phyloP scores from a whole-genome alignment of 2,329 filamentous ascomycete genomes.

The Colletotrichum trifolii region DNA sequence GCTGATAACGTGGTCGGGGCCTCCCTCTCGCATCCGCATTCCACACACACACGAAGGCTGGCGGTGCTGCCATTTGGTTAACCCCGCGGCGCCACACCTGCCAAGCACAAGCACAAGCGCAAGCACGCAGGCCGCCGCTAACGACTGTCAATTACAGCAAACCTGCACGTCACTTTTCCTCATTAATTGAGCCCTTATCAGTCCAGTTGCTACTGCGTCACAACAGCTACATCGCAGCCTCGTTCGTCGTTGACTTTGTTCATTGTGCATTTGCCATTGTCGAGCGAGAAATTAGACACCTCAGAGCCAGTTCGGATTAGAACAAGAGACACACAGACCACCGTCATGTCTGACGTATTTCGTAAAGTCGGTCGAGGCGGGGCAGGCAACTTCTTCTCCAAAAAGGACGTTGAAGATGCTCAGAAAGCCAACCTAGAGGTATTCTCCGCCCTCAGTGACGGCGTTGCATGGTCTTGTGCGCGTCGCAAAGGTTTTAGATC shows the following conservation, averaged over 20 bases:
- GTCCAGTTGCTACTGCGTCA: not conserved
- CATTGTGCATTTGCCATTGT: not conserved
- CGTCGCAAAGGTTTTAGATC: not conserved
- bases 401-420: constrained; percentile 61
- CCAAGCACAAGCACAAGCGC: not conserved
- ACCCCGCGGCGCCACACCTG: constrained; percentile 35
- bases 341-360: constrained; percentile 53
- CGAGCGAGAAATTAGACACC: not conserved
- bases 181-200: constrained; percentile 5
- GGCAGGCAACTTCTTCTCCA: constrained; percentile 70
- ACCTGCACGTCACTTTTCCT: constrained; percentile 23
- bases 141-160: constrained; percentile 27
- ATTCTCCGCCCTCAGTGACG: not conserved
- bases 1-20: constrained; percentile 16
- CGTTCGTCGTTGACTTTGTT: not conserved
- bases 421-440: constrained; percentile 43
- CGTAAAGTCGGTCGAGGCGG: constrained; percentile 69
- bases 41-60: no score
- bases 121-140: constrained; percentile 6
- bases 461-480: not conserved
- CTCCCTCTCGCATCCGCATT: constrained; percentile 10
- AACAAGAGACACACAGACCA: constrained; percentile 8
- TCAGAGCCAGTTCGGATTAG: not conserved
- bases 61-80: constrained; percentile 1
- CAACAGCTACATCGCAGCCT: no score